These are phyloP conservation scores for Macrophomina tecta DNA, from an alignment of 2,329 filamentous ascomycete species.

Conservation along the genomic window DNA sequence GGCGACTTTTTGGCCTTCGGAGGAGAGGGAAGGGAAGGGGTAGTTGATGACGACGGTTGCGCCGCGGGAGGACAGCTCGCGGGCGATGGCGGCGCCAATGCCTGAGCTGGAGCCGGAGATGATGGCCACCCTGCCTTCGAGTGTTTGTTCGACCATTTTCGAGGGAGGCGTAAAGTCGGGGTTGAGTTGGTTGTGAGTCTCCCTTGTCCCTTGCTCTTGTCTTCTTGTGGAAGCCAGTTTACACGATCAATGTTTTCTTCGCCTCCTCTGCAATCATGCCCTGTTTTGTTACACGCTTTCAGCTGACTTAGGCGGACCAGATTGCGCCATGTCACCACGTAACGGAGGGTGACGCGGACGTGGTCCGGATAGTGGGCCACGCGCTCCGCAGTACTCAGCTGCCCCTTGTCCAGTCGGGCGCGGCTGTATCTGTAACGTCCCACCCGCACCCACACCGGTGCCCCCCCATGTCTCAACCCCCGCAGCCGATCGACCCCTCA, in stretches of 20 bases:
- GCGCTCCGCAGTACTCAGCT: neutral
- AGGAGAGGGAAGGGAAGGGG: constrained; percentile 41
- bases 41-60: constrained; percentile 59
- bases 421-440: too few relatives aligned
- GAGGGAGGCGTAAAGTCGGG: neutral
- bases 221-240: neutral
- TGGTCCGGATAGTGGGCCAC: constrained; percentile 19
- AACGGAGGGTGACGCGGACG: constrained; percentile 5
- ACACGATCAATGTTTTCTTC: neutral
- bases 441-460: too few relatives aligned
- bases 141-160: constrained; percentile 25
- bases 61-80: constrained; percentile 49
- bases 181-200: neutral
- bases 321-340: neutral
- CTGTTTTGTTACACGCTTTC: neutral
- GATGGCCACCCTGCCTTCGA: constrained; percentile 43
- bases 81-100: constrained; percentile 53
- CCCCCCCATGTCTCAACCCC: neutral
- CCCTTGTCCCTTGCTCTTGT: neutral
- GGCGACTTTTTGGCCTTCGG: constrained; percentile 40
- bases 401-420: too few relatives aligned
- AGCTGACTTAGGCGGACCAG: neutral
- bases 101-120: constrained; percentile 53
- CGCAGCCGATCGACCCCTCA: neutral
- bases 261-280: too few relatives aligned